A percentile compares a stretch with the other conserved stretches of the same genome.
Conservation (phyloP, 176 grass and related monocot species). For the Aegilops speltoides region DNA sequence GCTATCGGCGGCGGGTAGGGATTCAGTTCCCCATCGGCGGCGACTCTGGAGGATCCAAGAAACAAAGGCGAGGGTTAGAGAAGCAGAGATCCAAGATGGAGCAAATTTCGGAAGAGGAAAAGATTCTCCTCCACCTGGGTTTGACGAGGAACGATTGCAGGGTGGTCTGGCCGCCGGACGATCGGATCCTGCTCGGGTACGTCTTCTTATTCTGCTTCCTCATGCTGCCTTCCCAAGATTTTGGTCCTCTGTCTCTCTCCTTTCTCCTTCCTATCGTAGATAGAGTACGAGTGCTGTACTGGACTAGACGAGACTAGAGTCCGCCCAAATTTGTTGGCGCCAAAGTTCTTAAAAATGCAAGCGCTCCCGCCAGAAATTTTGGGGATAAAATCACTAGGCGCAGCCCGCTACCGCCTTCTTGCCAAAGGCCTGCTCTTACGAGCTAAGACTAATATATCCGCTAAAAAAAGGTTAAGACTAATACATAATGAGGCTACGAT, state of each 20-base stretch:
- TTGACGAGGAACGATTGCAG: slow-evolving; percentile 69
- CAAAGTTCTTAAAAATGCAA: slow-evolving; percentile 15
- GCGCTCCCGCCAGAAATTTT: slow-evolving; percentile 28
- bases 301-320: neutral
- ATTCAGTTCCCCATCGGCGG: neutral
- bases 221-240: slow-evolving; percentile 15
- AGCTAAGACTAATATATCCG: neutral
- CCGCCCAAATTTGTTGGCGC: slow-evolving; percentile 34
- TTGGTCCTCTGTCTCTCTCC: neutral
- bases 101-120: neutral
- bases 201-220: slow-evolving; percentile 38
- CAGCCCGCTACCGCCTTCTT: neutral
- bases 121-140: slow-evolving; percentile 27
- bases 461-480: neutral
- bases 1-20: neutral
- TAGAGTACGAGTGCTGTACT: neutral
- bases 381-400: neutral
- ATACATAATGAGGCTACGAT: neutral
- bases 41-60: neutral
- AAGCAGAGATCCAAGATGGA: neutral
- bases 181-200: slow-evolving; percentile 25
- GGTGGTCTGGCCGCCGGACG: slow-evolving; percentile 50
- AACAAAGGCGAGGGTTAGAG: neutral
- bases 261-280: neutral
- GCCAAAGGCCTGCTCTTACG: neutral